Base-by-base conservation (phyloP, 768 basidiomycete species). In the Pulveroboletus sp. region DNA sequence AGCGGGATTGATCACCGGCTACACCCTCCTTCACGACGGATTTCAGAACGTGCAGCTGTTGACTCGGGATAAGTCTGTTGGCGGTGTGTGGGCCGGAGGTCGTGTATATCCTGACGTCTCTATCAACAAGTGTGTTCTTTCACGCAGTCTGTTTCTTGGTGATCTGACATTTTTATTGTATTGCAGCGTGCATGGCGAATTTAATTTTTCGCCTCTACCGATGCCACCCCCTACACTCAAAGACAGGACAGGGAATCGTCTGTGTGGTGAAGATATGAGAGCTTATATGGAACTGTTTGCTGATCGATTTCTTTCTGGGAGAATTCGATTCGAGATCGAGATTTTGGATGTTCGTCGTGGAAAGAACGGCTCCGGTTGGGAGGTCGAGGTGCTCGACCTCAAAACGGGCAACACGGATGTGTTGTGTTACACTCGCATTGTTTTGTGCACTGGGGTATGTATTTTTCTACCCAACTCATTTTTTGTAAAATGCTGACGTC, bases 181-280 rank as follows among this genome's bases (percentile, higher is more conserved):
- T 12, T 24, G 19, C 46, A 85, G 84, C 55, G 81, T 86, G 1
- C 75, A 83, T 56, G 83, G 82, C 3, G 81, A 87, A 53, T 84
- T 76, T 51, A 59, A 71, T 9, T 84, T 85, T 63, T 83, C 83
- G 6, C 56, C 76, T 0, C 50, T 82, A 34, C 59, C 69, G 2
- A 84, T 84, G 84, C 73, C 75, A 0, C 61, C 65, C 5, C 79
- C 77, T 8, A 27, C 55, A 4, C 53, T 68, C n/a, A 51, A 66
- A 11, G 50, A 40, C 9, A 50, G 62, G 36, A 73, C 66, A 1
- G 76, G 74, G 0, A 76, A 75, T 5, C 74, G 78, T 2, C 70
- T 84, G 10, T 66, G 69, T 16, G 84, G 83, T 5, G 63, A 75
- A 7, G 79, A 80, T 55, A 70, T 85, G 71, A 68, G 69, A 5